Evolutionary conservation across 2,329 filamentous ascomycete genomes (phyloP).

Genomic region (Pseudovirgaria hyperparasitica): DNA sequence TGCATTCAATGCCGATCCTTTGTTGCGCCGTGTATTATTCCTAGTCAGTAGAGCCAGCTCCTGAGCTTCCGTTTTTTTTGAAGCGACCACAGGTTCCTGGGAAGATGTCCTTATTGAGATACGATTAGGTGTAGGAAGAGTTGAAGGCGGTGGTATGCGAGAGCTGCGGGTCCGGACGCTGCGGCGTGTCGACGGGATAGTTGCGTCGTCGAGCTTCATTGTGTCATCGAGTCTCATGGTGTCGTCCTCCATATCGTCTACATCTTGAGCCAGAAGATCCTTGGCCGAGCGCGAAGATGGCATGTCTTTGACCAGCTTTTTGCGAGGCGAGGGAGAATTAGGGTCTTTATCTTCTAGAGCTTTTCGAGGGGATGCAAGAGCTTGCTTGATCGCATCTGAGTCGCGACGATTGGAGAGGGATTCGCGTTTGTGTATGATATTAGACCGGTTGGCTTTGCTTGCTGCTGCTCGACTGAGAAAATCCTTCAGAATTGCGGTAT

Average conservation of each 20-base stretch:
- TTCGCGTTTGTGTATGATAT: conserved; percentile 22
- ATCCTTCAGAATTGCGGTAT: conserved; percentile 36
- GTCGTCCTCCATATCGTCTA: too few relatives aligned
- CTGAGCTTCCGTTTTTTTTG: conserved; percentile 37
- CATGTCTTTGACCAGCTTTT: conserved; percentile 6
- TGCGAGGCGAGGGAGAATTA: conserved; percentile 30
- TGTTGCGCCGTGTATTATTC: conserved; percentile 38
- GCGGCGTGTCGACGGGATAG: too few relatives aligned
- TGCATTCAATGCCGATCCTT: conserved; percentile 31
- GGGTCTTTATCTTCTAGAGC: conserved; percentile 34
- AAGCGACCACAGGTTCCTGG: conserved; percentile 29
- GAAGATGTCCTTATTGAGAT: conserved; percentile 32
- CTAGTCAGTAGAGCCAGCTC: conserved; percentile 32
- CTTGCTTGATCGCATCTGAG: conserved; percentile 32
- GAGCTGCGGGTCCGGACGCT: conserved; percentile 22
- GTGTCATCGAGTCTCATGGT: too few relatives aligned
- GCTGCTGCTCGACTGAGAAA: conserved; percentile 37
- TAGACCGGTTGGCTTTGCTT: conserved; percentile 18
- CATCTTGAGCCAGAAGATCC: too few relatives aligned
- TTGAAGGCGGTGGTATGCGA: conserved; percentile 18
- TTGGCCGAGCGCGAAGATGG: neutral
- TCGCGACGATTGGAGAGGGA: conserved; percentile 34
- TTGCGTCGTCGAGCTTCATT: conserved; percentile 1
- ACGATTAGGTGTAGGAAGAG: conserved; percentile 19
- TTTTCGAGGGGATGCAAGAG: conserved; percentile 32